These are phyloP conservation scores for Mucor saturninus DNA, from an alignment of 371 early-diverging fungal species.

Conservation along the genomic window DNA sequence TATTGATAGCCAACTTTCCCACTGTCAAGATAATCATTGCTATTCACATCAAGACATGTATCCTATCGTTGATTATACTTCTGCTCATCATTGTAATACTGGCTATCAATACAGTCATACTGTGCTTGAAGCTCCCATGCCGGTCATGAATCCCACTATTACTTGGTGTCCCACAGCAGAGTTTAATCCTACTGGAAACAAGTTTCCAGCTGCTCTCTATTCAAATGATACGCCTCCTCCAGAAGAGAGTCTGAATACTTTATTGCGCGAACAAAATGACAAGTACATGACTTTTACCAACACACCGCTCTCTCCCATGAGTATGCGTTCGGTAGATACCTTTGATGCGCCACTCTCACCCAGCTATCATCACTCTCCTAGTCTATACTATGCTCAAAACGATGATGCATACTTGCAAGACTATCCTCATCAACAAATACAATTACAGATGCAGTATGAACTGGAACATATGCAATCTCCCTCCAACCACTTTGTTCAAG, in stretches of 20 bases:
- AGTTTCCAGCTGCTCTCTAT: background rate
- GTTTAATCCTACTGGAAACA: too few relatives aligned
- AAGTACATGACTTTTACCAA: background rate
- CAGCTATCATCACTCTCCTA: background rate
- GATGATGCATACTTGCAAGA: background rate
- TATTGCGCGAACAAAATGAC: background rate
- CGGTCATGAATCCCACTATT: too few relatives aligned
- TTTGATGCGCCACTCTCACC: background rate
- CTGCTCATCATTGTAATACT: too few relatives aligned
- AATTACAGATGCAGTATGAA: background rate
- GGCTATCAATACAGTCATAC: too few relatives aligned
- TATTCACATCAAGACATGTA: too few relatives aligned
- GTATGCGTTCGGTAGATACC: constrained; percentile 9
- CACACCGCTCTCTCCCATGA: constrained; percentile 13
- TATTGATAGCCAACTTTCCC: too few relatives aligned
- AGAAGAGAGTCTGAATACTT: background rate
- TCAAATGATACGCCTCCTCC: background rate
- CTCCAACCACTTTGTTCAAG: background rate
- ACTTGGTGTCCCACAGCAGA: too few relatives aligned
- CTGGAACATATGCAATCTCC: background rate
- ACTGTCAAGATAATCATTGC: too few relatives aligned
- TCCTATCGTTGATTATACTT: too few relatives aligned
- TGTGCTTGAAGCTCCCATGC: too few relatives aligned
- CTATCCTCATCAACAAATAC: background rate
- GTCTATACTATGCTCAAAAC: background rate